phyloP scores from a whole-genome alignment of 192 early-diverging fungal species.

The Coemansia sp. region DNA sequence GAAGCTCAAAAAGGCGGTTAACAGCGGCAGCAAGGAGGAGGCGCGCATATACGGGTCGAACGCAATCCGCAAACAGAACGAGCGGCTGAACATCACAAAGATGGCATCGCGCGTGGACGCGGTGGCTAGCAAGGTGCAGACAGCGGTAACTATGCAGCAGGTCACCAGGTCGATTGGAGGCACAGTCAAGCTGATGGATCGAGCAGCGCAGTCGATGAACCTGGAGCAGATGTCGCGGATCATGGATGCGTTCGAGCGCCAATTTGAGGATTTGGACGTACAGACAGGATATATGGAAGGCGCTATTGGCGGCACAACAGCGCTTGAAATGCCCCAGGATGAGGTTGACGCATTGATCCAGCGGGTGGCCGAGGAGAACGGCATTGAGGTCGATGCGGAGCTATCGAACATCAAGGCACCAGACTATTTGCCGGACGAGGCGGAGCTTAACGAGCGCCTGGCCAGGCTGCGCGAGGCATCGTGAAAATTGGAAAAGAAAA shows the following conservation, averaged over 20 bases:
- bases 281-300: conserved; percentile 97
- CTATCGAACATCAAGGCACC: conserved; percentile 39
- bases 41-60: conserved; percentile 93
- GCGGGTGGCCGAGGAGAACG: conserved; percentile 95
- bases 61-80: conserved; percentile 97
- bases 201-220: conserved; percentile 92
- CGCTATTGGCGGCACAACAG: conserved; percentile 83
- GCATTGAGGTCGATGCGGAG: conserved; percentile 74
- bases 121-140: conserved; percentile 86
- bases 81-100: conserved; percentile 81
- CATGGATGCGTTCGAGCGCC: conserved; percentile 98
- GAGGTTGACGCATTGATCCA: conserved; percentile 95
- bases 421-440: conserved; percentile 57
- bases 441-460: conserved; percentile 61
- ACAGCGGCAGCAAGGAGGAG: conserved; percentile 87
- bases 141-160: conserved; percentile 88
- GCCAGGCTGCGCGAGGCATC: conserved; percentile 62
- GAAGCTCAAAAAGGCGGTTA: conserved; percentile 94
- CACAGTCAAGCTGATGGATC: conserved; percentile 93
- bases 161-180: conserved; percentile 80
- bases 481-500: no score
- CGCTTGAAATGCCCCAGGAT: conserved; percentile 82
- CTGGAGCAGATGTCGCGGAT: conserved; percentile 94
- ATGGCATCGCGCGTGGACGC: conserved; percentile 91
- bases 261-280: conserved; percentile 97